These are phyloP conservation scores for Drechmeria coniospora DNA, from an alignment of 2,329 filamentous ascomycete species.

Conservation along the genomic window DNA sequence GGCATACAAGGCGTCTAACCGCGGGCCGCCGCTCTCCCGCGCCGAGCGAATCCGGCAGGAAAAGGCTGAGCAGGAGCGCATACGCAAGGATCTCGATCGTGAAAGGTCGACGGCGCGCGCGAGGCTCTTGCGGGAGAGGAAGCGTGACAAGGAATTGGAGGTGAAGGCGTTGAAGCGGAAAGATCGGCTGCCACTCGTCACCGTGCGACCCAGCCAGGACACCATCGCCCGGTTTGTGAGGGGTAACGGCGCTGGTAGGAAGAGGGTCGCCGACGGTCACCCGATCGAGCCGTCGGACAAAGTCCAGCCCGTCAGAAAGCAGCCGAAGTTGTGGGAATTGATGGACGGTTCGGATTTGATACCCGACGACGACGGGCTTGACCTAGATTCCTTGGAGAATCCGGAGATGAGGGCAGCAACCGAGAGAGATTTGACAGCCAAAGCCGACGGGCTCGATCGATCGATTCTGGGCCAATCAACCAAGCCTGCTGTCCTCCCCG, in stretches of 20 bases:
- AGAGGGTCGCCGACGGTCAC: constrained; percentile 13
- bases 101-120: constrained; percentile 33
- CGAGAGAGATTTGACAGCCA: too few relatives aligned
- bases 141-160: constrained; percentile 36
- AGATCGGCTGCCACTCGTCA: constrained; percentile 38
- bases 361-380: constrained; percentile 11
- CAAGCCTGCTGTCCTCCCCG: constrained; percentile 2
- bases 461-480: too few relatives aligned
- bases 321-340: too few relatives aligned
- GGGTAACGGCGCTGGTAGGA: constrained; percentile 15
- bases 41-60: constrained; percentile 23
- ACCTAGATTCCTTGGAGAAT: constrained; percentile 7
- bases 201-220: constrained; percentile 39
- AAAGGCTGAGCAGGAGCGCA: constrained; percentile 36
- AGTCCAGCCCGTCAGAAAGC: too few relatives aligned
- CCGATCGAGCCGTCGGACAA: too few relatives aligned
- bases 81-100: constrained; percentile 34
- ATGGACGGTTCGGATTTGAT: too few relatives aligned
- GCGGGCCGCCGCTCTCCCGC: constrained; percentile 21
- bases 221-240: constrained; percentile 38
- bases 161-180: constrained; percentile 33
- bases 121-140: constrained; percentile 34
- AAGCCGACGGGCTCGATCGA: too few relatives aligned
- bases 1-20: constrained; percentile 20
- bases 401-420: constrained; percentile 4